Conservation (phyloP, 352 stramenopile species). For the Phytophthora meadii region DNA sequence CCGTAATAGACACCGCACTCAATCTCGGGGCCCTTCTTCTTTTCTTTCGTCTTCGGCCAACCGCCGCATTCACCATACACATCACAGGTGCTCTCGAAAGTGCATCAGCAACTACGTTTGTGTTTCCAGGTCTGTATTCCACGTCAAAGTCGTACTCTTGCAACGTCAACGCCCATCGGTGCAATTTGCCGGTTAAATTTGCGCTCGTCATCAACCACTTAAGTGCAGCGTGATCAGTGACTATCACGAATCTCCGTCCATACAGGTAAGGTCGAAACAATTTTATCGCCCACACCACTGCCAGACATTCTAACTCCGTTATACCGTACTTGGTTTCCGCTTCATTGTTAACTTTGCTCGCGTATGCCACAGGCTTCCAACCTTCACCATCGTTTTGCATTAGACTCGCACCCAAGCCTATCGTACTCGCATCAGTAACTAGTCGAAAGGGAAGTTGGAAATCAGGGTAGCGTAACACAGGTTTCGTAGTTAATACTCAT, state of each 20-base stretch:
- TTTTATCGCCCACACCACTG: neutral
- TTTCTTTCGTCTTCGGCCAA: too few species aligned
- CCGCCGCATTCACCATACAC: too few species aligned
- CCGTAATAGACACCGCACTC: neutral
- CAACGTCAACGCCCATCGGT: too few species aligned
- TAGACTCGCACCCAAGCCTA: neutral
- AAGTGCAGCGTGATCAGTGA: neutral
- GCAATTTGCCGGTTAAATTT: too few species aligned
- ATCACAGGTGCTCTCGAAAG: neutral
- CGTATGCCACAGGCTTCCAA: neutral
- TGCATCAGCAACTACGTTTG: neutral
- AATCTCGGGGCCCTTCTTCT: too few species aligned
- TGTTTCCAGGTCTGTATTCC: neutral
- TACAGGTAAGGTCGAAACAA: neutral
- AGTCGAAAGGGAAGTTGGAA: slow-evolving; percentile 1
- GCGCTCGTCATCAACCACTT: neutral
- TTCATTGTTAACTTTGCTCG: slow-evolving; percentile 1
- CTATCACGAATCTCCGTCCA: neutral
- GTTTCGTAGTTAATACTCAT: neutral
- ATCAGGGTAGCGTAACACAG: slow-evolving; percentile 2
- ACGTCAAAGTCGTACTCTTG: too few species aligned
- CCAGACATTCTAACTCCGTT: too few species aligned
- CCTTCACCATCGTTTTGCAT: slow-evolving; percentile 5
- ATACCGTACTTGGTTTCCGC: neutral
- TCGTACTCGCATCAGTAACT: slow-evolving; percentile 1